Evolutionary conservation across 805 yeast genomes (phyloP), one percentile per base, ranked within the genome.

Genomic region (Candida gorgasii): DNA sequence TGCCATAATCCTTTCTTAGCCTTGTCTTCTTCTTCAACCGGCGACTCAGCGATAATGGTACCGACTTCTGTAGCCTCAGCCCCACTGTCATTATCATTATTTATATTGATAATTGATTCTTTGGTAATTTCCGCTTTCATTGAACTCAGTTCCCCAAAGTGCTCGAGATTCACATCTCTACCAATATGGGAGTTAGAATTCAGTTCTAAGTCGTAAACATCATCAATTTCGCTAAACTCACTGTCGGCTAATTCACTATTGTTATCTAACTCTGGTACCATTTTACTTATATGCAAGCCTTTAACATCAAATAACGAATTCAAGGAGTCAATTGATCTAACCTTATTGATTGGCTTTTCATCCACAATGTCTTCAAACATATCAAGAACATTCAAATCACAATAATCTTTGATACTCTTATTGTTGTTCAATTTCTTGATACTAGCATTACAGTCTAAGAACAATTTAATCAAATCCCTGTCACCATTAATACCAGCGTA

Each of bases 401-500:
- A 64, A 52, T 71, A 71, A 44, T 71, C 75, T 40, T 58, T 66
- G 45, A 69, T 56, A 36, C 53, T 51, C 47, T 65, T 48, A 11
- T 83, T 84, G 50, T 76, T 77, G 36, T 71, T 63, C 18, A 86
- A 72, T 53, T 65, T 76, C 28, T 72, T 67, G 48, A 76, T 62
- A 50, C 78, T 80, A 1, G 92, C 85, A 39, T 81, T 83, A 57
- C 84, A 82, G 27, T 75, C 80, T 31, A 83, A 58, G 48, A 87
- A 71, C 32, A 83, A 55, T 33, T 75, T 73, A 47, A 87, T 84
- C 29, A 84, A 71, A 36, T 77, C 82, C 39, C 86, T 69, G 55
- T 85, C 76, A 23, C 96, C 96, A 50, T 75, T 72, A 52, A 90
- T 60, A 23, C 89, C 78, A 0, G 97, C 96, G 57, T 86, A 82